These are phyloP conservation scores for Rosa multiflora DNA, from an alignment of 306 rosid species.

Conservation along the genomic window DNA sequence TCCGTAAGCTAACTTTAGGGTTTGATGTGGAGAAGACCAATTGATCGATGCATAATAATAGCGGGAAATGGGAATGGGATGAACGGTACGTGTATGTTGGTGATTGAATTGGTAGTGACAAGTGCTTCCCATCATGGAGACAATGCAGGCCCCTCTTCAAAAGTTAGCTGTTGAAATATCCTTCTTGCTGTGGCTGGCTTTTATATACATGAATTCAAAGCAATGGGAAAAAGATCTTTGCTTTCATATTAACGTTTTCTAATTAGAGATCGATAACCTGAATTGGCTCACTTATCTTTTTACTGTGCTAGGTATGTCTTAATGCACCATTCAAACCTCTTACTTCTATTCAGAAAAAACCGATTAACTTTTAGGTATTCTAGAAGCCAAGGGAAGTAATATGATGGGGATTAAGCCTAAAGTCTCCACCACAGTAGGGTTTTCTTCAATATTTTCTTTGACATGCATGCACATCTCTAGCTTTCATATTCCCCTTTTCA, in stretches of 20 bases:
- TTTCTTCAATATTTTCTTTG: not conserved
- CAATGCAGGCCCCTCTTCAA: constrained; percentile 60
- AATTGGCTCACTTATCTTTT: not conserved
- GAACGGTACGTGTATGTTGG: constrained; percentile 35
- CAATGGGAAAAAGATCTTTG: constrained; percentile 34
- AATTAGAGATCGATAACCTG: not conserved
- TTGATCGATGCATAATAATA: constrained; percentile 36
- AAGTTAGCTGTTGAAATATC: constrained; percentile 51
- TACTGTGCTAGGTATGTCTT: not conserved
- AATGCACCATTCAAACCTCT: not conserved
- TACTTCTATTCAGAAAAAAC: not conserved
- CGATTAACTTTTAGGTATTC: not conserved
- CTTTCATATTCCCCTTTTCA: not conserved
- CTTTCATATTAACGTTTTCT: constrained; percentile 8
- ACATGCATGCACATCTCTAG: not conserved
- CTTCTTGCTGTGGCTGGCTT: constrained; percentile 16
- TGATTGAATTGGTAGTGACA: constrained; percentile 61
- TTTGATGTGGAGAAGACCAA: constrained; percentile 32
- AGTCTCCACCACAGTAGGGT: not conserved
- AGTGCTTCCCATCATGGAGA: constrained; percentile 74
- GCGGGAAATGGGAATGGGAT: constrained; percentile 22
- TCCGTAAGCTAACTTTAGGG: constrained; percentile 10
- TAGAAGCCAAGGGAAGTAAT: too few relatives aligned
- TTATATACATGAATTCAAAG: constrained; percentile 33
- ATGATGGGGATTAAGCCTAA: not conserved